Evolutionary conservation across 2,329 filamentous ascomycete species (phyloP).

Genomic region (Sphaerulina musiva): DNA sequence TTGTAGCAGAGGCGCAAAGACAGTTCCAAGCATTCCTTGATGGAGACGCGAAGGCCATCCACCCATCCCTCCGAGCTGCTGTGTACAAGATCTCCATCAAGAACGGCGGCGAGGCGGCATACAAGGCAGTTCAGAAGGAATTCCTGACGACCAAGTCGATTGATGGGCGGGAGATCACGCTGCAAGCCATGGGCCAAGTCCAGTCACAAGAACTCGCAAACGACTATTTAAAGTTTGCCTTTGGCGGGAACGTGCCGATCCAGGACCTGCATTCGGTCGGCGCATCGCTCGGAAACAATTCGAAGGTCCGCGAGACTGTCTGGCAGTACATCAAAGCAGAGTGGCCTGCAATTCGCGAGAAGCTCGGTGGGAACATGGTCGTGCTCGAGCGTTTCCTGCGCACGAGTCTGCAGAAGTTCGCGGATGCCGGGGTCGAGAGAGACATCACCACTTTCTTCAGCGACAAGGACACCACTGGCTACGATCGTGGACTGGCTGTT

Average conservation of each 20-base stretch:
- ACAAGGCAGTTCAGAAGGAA: slow-evolving; percentile 72
- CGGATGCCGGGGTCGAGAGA: slow-evolving; percentile 59
- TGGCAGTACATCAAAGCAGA: slow-evolving; percentile 84
- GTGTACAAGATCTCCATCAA: slow-evolving; percentile 75
- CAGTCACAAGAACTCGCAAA: slow-evolving; percentile 62
- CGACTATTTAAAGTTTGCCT: slow-evolving; percentile 63
- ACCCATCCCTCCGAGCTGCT: slow-evolving; percentile 72
- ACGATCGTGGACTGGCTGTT: slow-evolving; percentile 78
- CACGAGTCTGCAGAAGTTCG: slow-evolving; percentile 70
- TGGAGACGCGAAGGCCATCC: slow-evolving; percentile 62
- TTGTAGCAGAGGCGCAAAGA: slow-evolving; percentile 65
- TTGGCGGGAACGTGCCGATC: slow-evolving; percentile 74
- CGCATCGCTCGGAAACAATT: slow-evolving; percentile 65
- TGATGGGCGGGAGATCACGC: slow-evolving; percentile 82
- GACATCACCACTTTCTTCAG: slow-evolving; percentile 83
- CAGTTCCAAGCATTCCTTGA: slow-evolving; percentile 75
- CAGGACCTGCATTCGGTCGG: slow-evolving; percentile 84
- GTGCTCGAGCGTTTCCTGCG: slow-evolving; percentile 85
- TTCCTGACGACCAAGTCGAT: slow-evolving; percentile 76
- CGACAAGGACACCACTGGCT: slow-evolving; percentile 76
- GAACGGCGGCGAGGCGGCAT: slow-evolving; percentile 63
- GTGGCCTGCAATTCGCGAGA: slow-evolving; percentile 66
- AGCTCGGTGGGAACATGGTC: slow-evolving; percentile 73
- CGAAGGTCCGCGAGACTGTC: slow-evolving; percentile 62
- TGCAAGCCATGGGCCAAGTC: slow-evolving; percentile 68